These are phyloP conservation scores for Diatrype stigma DNA, from an alignment of 2,329 filamentous ascomycete species.

Conservation along the genomic window DNA sequence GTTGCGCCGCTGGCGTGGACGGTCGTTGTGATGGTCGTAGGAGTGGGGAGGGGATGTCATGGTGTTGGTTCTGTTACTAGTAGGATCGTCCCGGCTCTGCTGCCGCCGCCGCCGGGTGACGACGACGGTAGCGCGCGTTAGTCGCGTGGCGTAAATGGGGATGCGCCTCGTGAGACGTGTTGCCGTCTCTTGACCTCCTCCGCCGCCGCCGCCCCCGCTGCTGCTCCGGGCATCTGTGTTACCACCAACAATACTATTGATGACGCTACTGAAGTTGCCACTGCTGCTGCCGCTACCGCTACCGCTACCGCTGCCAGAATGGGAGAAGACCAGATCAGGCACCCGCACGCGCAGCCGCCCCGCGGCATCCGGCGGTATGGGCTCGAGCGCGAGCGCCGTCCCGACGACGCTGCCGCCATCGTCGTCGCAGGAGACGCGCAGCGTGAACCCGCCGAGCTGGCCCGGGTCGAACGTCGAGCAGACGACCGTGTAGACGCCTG, in stretches of 20 bases:
- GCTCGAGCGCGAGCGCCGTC: constrained; percentile 38
- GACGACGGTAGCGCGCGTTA: constrained; percentile 61
- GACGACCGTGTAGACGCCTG: constrained; percentile 80
- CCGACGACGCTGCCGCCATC: too few species aligned
- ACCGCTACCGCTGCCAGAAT: background rate
- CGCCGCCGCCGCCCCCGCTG: constrained; percentile 36
- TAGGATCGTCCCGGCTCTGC: constrained; percentile 2
- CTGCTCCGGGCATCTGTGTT: too few species aligned
- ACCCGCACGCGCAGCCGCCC: constrained; percentile 65
- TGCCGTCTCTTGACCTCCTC: too few species aligned
- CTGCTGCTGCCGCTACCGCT: too few species aligned
- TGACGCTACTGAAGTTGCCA: too few species aligned
- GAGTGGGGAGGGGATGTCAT: constrained; percentile 16
- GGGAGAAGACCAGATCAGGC: constrained; percentile 43
- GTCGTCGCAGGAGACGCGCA: constrained; percentile 68
- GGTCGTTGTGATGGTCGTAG: background rate
- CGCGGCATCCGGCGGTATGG: constrained; percentile 68
- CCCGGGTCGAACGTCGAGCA: constrained; percentile 86
- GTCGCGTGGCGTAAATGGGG: constrained; percentile 34
- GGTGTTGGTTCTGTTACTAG: constrained; percentile 3
- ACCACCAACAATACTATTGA: too few species aligned
- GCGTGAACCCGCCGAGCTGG: constrained; percentile 68
- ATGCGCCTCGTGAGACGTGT: constrained; percentile 31
- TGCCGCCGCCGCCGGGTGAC: constrained; percentile 26
- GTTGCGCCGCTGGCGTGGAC: constrained; percentile 10